Conservation (phyloP, 805 yeast species). For the Pichia nanzhaoensis region DNA sequence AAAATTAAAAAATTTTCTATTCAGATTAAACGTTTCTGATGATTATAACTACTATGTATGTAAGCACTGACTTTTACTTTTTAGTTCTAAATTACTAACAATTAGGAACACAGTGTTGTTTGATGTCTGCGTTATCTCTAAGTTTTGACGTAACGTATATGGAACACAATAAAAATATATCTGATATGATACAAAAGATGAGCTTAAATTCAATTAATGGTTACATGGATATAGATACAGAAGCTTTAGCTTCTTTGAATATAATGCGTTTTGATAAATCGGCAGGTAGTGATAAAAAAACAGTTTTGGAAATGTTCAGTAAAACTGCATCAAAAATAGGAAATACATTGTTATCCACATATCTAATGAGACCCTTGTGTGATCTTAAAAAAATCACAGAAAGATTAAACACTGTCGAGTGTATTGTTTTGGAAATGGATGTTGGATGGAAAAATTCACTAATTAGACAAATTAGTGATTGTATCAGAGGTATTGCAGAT, state of each 20-base stretch:
- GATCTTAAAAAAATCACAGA: conserved; percentile 23
- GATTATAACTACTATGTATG: conserved; percentile 11
- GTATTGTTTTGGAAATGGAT: conserved; percentile 16
- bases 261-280: conserved; percentile 11
- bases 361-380: conserved; percentile 32
- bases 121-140: conserved; percentile 5
- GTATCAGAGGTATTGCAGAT: conserved; percentile 27
- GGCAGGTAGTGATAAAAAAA: conserved; percentile 10
- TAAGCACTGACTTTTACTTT: background rate
- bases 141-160: conserved; percentile 8
- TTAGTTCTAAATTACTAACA: background rate
- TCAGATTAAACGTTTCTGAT: background rate
- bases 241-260: conserved; percentile 24
- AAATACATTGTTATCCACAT: conserved; percentile 23
- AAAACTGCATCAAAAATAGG: conserved; percentile 29
- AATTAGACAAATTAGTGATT: conserved; percentile 18
- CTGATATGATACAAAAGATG: conserved; percentile 8
- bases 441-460: conserved; percentile 3
- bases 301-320: conserved; percentile 20
- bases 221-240: conserved; percentile 25
- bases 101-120: conserved; percentile 6
- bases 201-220: conserved; percentile 6
- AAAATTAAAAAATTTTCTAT: conserved; percentile 1
- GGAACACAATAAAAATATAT: background rate
- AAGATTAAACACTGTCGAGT: conserved; percentile 27